Percentiles rank a stretch among this genome's conserved stretches.
Conservation (phyloP, 352 stramenopile species). For the Phytophthora hibernalis region DNA sequence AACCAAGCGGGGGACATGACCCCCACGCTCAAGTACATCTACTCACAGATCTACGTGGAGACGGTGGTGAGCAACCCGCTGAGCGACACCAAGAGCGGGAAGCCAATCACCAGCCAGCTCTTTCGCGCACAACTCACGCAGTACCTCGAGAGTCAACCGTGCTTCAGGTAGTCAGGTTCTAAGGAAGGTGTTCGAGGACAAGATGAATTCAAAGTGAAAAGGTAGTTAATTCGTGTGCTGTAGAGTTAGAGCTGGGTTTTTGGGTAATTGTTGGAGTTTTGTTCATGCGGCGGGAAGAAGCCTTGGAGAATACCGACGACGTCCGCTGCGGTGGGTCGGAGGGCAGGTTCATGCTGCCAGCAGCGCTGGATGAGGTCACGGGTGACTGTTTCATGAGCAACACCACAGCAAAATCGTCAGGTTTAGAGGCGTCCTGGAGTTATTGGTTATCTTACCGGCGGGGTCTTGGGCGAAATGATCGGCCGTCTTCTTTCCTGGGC, state of each 20-base stretch:
- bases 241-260: neutral
- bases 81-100: constrained; percentile 75
- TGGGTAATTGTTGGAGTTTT: too few relatives aligned
- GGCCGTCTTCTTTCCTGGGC: constrained; percentile 71
- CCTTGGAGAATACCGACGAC: constrained; percentile 51
- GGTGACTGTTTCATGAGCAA: constrained; percentile 40
- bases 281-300: constrained; percentile 49
- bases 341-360: constrained; percentile 69
- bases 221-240: neutral
- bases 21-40: constrained; percentile 86
- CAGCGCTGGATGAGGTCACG: constrained; percentile 65
- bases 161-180: constrained; percentile 53
- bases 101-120: constrained; percentile 80
- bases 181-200: neutral
- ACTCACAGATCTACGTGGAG: constrained; percentile 91
- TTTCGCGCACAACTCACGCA: constrained; percentile 76
- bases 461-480: constrained; percentile 64
- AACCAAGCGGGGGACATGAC: constrained; percentile 86
- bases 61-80: constrained; percentile 92
- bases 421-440: neutral
- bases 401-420: neutral
- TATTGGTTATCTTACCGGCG: constrained; percentile 40
- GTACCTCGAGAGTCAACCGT: constrained; percentile 79
- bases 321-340: constrained; percentile 52
- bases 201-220: constrained; percentile 17